These are phyloP conservation scores for Papiliotrema nemorosa DNA, from an alignment of 1,284 basidiomycete genomes.

Conservation along the genomic window DNA sequence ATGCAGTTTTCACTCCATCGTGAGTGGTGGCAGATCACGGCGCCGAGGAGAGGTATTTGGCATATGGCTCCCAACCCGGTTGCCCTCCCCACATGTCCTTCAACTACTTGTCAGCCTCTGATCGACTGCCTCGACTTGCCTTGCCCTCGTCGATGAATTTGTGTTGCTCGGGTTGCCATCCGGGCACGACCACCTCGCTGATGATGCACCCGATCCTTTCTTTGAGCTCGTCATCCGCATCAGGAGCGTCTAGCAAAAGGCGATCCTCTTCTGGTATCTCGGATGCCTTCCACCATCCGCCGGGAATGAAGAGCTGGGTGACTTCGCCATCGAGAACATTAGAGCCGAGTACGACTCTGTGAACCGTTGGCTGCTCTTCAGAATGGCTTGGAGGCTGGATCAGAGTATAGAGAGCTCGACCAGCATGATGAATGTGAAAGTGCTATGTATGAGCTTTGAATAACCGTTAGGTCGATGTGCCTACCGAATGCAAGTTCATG, in stretches of 20 bases:
- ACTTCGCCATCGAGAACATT: constrained; percentile 33
- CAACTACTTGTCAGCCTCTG: constrained; percentile 16
- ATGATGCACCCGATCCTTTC: constrained; percentile 41
- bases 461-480: constrained; percentile 2
- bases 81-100: constrained; percentile 33
- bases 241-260: constrained; percentile 12
- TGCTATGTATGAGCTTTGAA: constrained; percentile 2
- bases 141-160: constrained; percentile 34
- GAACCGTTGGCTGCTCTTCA: constrained; percentile 21
- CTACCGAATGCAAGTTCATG: constrained; percentile 39
- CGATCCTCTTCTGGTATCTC: constrained; percentile 42
- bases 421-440: constrained; percentile 41
- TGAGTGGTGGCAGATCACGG: neutral
- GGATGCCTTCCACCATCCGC: constrained; percentile 47
- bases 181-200: constrained; percentile 42
- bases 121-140: constrained; percentile 16
- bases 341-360: constrained; percentile 34
- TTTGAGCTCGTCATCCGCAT: constrained; percentile 8
- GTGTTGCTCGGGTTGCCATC: constrained; percentile 40
- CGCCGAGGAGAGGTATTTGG: constrained; percentile 18
- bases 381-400: constrained; percentile 22
- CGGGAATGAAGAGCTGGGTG: constrained; percentile 41
- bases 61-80: constrained; percentile 32
- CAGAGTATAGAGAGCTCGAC: constrained; percentile 44
- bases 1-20: neutral